Conservation (phyloP, 768 basidiomycete genomes). For the Leccinum variicolor region DNA sequence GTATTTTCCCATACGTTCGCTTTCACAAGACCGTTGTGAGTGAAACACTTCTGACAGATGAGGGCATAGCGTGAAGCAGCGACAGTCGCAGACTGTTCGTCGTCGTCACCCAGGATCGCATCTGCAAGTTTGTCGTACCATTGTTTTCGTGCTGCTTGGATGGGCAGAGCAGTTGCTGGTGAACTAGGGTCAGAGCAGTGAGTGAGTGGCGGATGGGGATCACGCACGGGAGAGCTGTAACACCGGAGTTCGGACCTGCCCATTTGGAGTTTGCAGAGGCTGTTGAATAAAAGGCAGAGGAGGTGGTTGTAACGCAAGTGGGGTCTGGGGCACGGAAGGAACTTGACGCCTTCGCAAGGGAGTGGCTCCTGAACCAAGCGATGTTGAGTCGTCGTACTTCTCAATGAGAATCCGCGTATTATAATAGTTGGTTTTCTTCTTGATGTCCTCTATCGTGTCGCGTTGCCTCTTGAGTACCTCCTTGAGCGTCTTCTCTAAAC, state of each 20-base stretch:
- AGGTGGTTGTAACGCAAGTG: slow-evolving; percentile 30
- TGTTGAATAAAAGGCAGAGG: slow-evolving; percentile 10
- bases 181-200: slow-evolving; percentile 8
- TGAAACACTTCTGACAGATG: slow-evolving; percentile 84
- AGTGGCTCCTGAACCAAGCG: slow-evolving; percentile 29
- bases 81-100: slow-evolving; percentile 37
- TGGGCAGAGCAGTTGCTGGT: slow-evolving; percentile 38
- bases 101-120: slow-evolving; percentile 79
- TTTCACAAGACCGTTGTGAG: slow-evolving; percentile 85
- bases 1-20: slow-evolving; percentile 79
- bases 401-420: slow-evolving; percentile 87
- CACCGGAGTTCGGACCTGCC: slow-evolving; percentile 21
- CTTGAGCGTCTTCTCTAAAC: slow-evolving; percentile 75
- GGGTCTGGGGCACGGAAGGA: slow-evolving; percentile 30
- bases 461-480: slow-evolving; percentile 74
- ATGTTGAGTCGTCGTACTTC: slow-evolving; percentile 70
- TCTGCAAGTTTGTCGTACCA: slow-evolving; percentile 91
- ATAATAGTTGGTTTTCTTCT: slow-evolving; percentile 97
- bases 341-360: slow-evolving; percentile 43
- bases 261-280: slow-evolving; percentile 20
- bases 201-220: not conserved
- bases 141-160: slow-evolving; percentile 58
- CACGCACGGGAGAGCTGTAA: slow-evolving; percentile 41
- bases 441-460: slow-evolving; percentile 89
- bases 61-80: slow-evolving; percentile 66